A percentile compares a stretch with the other conserved stretches of the same genome.
Evolutionary conservation across 1,284 basidiomycete genomes (phyloP).

Genomic region (Sporisorium graminicola): DNA sequence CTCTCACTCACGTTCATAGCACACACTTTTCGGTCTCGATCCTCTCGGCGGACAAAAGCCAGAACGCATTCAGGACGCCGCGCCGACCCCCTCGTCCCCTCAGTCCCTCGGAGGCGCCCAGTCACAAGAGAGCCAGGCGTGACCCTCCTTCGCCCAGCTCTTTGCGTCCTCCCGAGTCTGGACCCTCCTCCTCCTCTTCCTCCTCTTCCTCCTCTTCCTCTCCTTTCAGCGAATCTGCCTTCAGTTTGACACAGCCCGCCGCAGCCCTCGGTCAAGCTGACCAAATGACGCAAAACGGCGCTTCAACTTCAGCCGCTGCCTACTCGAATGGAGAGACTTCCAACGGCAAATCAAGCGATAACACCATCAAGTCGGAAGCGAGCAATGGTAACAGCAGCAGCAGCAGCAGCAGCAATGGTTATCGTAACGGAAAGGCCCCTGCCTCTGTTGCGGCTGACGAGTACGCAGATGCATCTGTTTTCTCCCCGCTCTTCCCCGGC

Average conservation of each 20-base stretch:
- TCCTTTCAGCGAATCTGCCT: not conserved
- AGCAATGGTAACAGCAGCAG: constrained; percentile 14
- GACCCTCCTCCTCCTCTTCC: constrained; percentile 8
- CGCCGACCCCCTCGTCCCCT: constrained; percentile 20
- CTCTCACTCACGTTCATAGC: not conserved
- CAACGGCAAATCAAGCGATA: constrained; percentile 22
- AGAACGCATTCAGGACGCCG: constrained; percentile 39
- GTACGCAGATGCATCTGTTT: constrained; percentile 22
- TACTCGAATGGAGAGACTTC: constrained; percentile 31
- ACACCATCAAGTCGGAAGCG: constrained; percentile 13
- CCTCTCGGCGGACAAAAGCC: constrained; percentile 35
- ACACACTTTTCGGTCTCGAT: not conserved
- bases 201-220: constrained; percentile 3
- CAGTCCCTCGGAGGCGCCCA: constrained; percentile 37
- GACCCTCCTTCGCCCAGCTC: constrained; percentile 15
- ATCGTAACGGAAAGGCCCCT: constrained; percentile 22
- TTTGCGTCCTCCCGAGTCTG: constrained; percentile 17
- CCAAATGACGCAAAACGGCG: constrained; percentile 23
- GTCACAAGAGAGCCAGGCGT: constrained; percentile 39
- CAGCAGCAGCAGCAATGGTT: constrained; percentile 22
- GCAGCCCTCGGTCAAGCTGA: not conserved
- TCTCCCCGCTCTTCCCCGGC: constrained; percentile 36
- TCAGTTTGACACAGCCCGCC: not conserved
- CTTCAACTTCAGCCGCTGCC: constrained; percentile 3
- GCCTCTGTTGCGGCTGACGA: constrained; percentile 15